Evolutionary conservation across 768 basidiomycete species (phyloP).

Genomic region (Guyanaporus albipodus): DNA sequence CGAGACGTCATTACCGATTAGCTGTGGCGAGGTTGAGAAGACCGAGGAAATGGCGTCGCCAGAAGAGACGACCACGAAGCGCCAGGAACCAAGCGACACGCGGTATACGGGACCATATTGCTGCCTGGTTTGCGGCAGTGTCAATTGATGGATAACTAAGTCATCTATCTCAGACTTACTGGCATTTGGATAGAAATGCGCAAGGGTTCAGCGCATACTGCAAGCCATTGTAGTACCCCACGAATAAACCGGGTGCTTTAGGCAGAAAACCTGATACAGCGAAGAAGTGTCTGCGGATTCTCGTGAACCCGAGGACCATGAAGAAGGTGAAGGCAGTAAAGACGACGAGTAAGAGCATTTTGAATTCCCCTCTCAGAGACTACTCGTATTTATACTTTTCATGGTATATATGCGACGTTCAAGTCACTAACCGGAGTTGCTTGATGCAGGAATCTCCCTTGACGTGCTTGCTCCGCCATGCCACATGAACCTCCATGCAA

Average conservation of each 20-base stretch:
- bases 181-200: slow-evolving; percentile 18
- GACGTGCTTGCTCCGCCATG: too few relatives aligned
- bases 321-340: too few relatives aligned
- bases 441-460: too few relatives aligned
- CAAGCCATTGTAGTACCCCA: slow-evolving; percentile 17
- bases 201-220: slow-evolving; percentile 12
- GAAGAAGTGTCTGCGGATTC: not conserved
- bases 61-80: slow-evolving; percentile 15
- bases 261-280: not conserved
- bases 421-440: too few relatives aligned
- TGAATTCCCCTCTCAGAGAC: too few relatives aligned
- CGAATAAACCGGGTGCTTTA: slow-evolving; percentile 9
- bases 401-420: too few relatives aligned
- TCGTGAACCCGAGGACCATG: too few relatives aligned
- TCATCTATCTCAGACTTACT: slow-evolving; percentile 11
- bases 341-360: too few relatives aligned
- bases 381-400: too few relatives aligned
- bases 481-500: too few relatives aligned
- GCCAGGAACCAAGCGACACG: slow-evolving; percentile 18
- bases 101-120: slow-evolving; percentile 13
- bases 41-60: slow-evolving; percentile 10
- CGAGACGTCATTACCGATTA: slow-evolving; percentile 12
- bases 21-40: not conserved
- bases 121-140: slow-evolving; percentile 5
- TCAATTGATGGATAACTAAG: not conserved